These are phyloP conservation scores for Linnemannia schmuckeri DNA, from an alignment of 192 early-diverging fungal species.

Conservation along the genomic window DNA sequence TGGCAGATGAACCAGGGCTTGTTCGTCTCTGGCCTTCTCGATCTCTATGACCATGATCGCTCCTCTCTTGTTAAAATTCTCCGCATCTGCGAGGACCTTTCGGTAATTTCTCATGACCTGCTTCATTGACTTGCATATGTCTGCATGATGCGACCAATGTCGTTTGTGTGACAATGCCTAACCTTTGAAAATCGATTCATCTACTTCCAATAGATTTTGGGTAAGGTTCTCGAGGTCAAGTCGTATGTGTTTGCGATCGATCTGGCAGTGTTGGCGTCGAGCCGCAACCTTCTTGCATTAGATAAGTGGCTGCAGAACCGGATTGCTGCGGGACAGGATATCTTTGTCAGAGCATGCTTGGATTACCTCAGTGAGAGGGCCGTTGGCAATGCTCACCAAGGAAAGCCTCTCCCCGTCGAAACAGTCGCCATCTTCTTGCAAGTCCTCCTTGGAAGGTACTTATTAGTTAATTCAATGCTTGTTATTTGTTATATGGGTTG, in stretches of 20 bases:
- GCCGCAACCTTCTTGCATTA: constrained; percentile 82
- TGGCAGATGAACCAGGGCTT: constrained; percentile 76
- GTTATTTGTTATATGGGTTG: not conserved
- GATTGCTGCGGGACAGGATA: constrained; percentile 70
- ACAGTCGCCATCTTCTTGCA: constrained; percentile 77
- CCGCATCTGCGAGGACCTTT: constrained; percentile 85
- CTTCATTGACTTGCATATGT: not conserved
- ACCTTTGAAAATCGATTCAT: not conserved
- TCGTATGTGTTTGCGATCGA: constrained; percentile 82
- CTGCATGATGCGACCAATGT: not conserved
- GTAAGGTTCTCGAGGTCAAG: constrained; percentile 75
- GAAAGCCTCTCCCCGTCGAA: constrained; percentile 68
- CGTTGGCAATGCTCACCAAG: constrained; percentile 53
- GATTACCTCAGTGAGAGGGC: constrained; percentile 82
- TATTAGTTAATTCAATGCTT: not conserved
- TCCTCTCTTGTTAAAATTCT: constrained; percentile 70
- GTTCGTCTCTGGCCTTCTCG: constrained; percentile 74
- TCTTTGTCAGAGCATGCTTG: constrained; percentile 79
- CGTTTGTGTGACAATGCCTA: not conserved
- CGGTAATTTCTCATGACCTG: constrained; percentile 57
- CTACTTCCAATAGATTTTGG: constrained; percentile 67
- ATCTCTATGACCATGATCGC: constrained; percentile 81
- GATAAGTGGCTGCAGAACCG: constrained; percentile 90
- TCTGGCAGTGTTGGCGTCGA: constrained; percentile 81
- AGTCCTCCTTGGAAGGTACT: constrained; percentile 70